A percentile compares a stretch with the other conserved stretches of the same genome.
Evolutionary conservation across 495 filamentous ascomycete genomes (phyloP).

Genomic region (Hypoxylon cercidicola): DNA sequence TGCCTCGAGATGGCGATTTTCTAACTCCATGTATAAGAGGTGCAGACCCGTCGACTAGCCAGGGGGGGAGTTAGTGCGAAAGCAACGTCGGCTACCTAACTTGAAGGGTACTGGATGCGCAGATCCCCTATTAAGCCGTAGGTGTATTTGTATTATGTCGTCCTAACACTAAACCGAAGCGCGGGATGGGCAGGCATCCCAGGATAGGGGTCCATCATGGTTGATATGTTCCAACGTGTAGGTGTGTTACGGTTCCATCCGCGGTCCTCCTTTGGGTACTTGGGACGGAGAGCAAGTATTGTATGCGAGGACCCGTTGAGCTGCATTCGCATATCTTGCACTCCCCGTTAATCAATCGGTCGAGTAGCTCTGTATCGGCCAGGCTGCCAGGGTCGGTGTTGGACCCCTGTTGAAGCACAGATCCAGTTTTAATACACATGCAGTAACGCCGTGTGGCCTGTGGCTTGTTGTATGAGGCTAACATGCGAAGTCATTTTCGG

Average conservation of each 20-base stretch:
- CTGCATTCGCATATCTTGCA: conserved; percentile 39
- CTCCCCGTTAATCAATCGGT: conserved; percentile 35
- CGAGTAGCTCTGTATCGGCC: conserved; percentile 30
- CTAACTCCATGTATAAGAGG: conserved; percentile 10
- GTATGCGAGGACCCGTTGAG: conserved; percentile 36
- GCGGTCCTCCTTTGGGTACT: conserved; percentile 9
- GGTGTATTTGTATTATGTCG: conserved; percentile 1
- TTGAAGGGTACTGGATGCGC: conserved; percentile 20
- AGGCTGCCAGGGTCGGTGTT: conserved; percentile 27
- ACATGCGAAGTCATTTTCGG: conserved; percentile 15
- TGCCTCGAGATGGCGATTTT: conserved; percentile 14
- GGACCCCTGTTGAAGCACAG: conserved; percentile 18
- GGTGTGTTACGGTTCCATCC: conserved; percentile 30
- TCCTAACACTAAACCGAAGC: conserved; percentile 20
- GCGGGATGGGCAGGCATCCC: conserved; percentile 18
- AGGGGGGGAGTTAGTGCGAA: conserved; percentile 24
- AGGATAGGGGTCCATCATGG: conserved; percentile 31
- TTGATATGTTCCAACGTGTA: conserved; percentile 13
- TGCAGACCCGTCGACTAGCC: conserved; percentile 14
- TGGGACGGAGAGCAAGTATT: background rate
- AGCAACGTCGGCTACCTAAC: conserved; percentile 32
- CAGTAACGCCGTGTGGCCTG: conserved; percentile 17
- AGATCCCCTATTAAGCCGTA: conserved; percentile 37
- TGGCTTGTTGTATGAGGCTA: conserved; percentile 29
- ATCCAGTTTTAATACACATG: conserved; percentile 1